Base-by-base conservation (phyloP, 2,329 filamentous ascomycete species). In the Neofusicoccum ribis region DNA sequence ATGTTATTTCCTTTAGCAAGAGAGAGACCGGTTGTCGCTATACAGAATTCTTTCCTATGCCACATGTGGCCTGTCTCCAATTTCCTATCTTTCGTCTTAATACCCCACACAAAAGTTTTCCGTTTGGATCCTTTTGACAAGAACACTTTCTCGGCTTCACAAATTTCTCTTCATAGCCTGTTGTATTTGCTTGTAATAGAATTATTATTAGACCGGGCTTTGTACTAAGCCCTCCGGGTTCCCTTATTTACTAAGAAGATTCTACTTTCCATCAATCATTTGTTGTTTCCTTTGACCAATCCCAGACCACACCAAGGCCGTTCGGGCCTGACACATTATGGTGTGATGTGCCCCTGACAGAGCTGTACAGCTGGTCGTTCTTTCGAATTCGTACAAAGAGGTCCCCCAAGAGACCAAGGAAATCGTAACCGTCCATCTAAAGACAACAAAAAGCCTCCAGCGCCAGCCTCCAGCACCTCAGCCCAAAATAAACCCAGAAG, bases 161-260 rank as follows among this genome's bases (percentile, higher is more conserved):
- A 27, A 39, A 39, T 15, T 49, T 49, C 46, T 27, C 15, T 34
- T n/a, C 14, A 11, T 14, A 12, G 6, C 17, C 17, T 23, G 27
- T 27, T 27, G 20, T 27, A 49, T 49, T 27, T 49, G 46, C 14
- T 27, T 49, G 17, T 50, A 31, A 50, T 50, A 46, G 9, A 7
- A 59, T 46, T 59, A 59, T 17, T 23, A 59, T 59, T 59, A 58
- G 39, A 59, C 14, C 5, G 20, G 7, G 15, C 49, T 51, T 51
- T 36, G 5, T 36, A 3, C 17, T 8, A 14, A 5, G 14, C 39
- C 39, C 39, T 11, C n/a, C 14, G 3, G 8, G 5, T 59, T 43
- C 27, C 54, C n/a, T 46, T 44, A 36, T 59, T 31, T 59, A 46
- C 39, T 17, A 43, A 31, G 27, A 27, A 17, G 37, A 20, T 20